A percentile compares a stretch with the other conserved stretches of the same genome.
These are phyloP conservation scores for Aspergillus asperescens DNA, from an alignment of 495 filamentous ascomycete genomes.

Conservation along the genomic window DNA sequence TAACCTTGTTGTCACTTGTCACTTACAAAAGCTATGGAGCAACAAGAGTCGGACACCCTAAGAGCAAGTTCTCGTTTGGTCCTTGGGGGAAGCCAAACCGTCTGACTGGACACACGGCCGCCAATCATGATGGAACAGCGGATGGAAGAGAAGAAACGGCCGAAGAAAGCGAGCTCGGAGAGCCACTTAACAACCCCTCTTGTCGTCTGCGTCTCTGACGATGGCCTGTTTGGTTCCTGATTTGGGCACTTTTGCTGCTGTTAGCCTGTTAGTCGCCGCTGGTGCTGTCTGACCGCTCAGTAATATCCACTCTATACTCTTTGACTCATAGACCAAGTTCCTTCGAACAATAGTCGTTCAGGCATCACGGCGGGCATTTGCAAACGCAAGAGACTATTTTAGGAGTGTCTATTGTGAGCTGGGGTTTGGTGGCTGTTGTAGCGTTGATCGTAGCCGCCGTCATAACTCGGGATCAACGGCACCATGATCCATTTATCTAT, in stretches of 20 bases:
- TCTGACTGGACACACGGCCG: slow-evolving; percentile 5
- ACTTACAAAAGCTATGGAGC: background rate
- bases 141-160: slow-evolving; percentile 9
- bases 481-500: background rate
- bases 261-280: slow-evolving; percentile 24
- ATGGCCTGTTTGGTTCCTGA: slow-evolving; percentile 21
- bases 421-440: background rate
- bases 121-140: slow-evolving; percentile 17
- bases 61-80: background rate
- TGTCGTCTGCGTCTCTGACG: slow-evolving; percentile 11
- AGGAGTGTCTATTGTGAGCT: background rate
- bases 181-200: slow-evolving; percentile 16
- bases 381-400: slow-evolving; percentile 8
- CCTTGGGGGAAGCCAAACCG: background rate
- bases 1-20: background rate
- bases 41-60: background rate
- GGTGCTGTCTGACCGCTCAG: slow-evolving; percentile 27
- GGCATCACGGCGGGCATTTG: background rate
- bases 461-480: background rate
- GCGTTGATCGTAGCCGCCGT: background rate
- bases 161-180: slow-evolving; percentile 8
- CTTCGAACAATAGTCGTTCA: background rate
- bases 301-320: slow-evolving; percentile 12
- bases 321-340: background rate
- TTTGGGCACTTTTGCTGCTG: slow-evolving; percentile 30